Evolutionary conservation across 2,329 filamentous ascomycete species (phyloP).

Genomic region (Teratosphaeria gauchensis): DNA sequence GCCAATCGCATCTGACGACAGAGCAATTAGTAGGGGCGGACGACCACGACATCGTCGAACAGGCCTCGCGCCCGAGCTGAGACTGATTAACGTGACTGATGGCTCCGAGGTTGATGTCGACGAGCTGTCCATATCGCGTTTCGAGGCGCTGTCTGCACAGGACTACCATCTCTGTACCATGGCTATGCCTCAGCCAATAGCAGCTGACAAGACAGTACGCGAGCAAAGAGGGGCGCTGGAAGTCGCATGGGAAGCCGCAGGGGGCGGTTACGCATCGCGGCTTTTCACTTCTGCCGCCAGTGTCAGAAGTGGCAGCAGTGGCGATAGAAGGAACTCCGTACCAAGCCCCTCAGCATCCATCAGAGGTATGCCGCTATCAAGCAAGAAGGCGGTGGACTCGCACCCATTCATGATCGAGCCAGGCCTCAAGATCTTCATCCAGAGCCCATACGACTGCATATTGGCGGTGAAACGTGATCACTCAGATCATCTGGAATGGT

Average conservation of each 20-base stretch:
- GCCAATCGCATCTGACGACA: conserved; percentile 23
- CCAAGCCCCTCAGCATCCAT: conserved; percentile 26
- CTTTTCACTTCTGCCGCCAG: conserved; percentile 84
- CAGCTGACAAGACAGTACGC: conserved; percentile 45
- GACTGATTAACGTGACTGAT: conserved; percentile 79
- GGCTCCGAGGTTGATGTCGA: conserved; percentile 78
- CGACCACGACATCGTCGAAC: conserved; percentile 62
- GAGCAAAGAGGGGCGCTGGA: conserved; percentile 59
- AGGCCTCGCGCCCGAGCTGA: conserved; percentile 75
- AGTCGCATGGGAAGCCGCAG: conserved; percentile 72
- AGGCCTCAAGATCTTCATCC: conserved; percentile 79
- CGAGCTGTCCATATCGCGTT: conserved; percentile 74
- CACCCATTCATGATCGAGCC: conserved; percentile 43
- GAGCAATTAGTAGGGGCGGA: conserved; percentile 8
- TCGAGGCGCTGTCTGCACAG: conserved; percentile 71
- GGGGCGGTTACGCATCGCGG: conserved; percentile 71
- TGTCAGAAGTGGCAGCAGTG: conserved; percentile 41
- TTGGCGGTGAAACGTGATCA: conserved; percentile 80
- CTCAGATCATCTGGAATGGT: conserved; percentile 75
- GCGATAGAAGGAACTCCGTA: conserved; percentile 11
- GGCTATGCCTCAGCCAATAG: conserved; percentile 59
- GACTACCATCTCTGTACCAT: conserved; percentile 87
- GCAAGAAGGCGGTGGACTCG: conserved; percentile 22
- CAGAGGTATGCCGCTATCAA: conserved; percentile 1
- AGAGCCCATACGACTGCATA: conserved; percentile 95